A percentile compares a stretch with the other conserved stretches of the same genome.
These are phyloP conservation scores for Mycena citricolor DNA, from an alignment of 1,284 basidiomycete species.

Conservation along the genomic window DNA sequence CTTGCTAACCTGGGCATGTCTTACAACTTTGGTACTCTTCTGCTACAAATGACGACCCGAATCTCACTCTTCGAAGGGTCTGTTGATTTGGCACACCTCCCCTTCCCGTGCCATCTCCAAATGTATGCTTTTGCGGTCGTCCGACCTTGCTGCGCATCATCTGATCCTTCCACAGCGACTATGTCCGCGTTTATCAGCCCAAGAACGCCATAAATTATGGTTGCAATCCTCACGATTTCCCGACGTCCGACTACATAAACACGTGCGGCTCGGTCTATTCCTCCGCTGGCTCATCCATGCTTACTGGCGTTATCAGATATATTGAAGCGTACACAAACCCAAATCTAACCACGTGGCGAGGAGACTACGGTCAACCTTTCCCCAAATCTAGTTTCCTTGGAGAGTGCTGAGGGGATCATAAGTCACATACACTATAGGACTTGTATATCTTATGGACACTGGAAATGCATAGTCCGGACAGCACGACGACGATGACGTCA, in stretches of 20 bases:
- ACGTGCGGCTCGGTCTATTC: background rate
- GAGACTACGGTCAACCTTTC: constrained; percentile 13
- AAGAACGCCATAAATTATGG: constrained; percentile 68
- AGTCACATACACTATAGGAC: constrained; percentile 2
- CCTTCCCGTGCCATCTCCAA: constrained; percentile 51
- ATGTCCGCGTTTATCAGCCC: constrained; percentile 81
- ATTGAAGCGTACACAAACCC: constrained; percentile 30
- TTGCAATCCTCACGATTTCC: constrained; percentile 79
- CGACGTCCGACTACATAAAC: constrained; percentile 46
- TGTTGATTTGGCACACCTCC: constrained; percentile 64
- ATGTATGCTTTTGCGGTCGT: too few species aligned
- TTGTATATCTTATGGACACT: background rate
- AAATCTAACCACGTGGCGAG: constrained; percentile 27
- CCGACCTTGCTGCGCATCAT: background rate
- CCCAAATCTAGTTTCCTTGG: constrained; percentile 14
- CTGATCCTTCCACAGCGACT: constrained; percentile 58
- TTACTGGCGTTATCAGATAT: too few species aligned
- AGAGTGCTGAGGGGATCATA: constrained; percentile 7
- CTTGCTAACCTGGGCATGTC: background rate
- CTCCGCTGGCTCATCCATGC: too few species aligned
- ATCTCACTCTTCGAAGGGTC: constrained; percentile 58
- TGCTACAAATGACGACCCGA: constrained; percentile 57
- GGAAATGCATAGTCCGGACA: too few species aligned
- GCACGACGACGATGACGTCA: constrained; percentile 9
- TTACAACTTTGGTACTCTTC: constrained; percentile 62